Conservation (phyloP, 1,284 basidiomycete species). For the Pseudozyma sp. region DNA sequence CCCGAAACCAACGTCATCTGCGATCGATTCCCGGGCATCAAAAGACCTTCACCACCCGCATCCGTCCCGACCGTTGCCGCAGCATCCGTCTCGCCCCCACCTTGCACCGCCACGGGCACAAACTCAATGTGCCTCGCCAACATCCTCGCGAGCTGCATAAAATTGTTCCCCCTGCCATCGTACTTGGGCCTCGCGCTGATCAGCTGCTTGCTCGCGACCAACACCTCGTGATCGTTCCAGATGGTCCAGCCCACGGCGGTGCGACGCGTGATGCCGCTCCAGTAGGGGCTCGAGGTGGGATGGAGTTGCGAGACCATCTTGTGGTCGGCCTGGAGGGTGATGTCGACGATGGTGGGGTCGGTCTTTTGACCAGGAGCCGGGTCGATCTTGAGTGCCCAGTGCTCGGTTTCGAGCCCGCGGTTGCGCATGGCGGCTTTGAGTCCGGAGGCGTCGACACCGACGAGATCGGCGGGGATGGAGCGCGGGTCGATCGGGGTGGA, state of each 20-base stretch:
- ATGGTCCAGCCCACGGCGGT: conserved; percentile 44
- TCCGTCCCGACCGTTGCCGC: background rate
- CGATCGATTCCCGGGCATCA: conserved; percentile 13
- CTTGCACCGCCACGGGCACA: background rate
- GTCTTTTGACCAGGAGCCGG: conserved; percentile 7
- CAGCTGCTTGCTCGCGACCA: conserved; percentile 30
- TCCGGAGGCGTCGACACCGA: conserved; percentile 42
- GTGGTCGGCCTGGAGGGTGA: conserved; percentile 26
- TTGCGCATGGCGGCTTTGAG: conserved; percentile 47
- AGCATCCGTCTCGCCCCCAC: background rate
- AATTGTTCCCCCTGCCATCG: conserved; percentile 45
- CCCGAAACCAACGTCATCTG: conserved; percentile 32
- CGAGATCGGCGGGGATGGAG: conserved; percentile 34
- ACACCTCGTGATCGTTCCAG: conserved; percentile 44
- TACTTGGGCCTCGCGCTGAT: conserved; percentile 43
- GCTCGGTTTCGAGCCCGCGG: conserved; percentile 46
- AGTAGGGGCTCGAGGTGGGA: conserved; percentile 30
- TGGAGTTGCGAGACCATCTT: conserved; percentile 23
- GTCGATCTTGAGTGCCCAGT: conserved; percentile 51
- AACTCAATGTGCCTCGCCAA: conserved; percentile 39
- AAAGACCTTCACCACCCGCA: background rate
- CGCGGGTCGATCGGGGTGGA: conserved; percentile 32
- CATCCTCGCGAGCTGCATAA: conserved; percentile 35
- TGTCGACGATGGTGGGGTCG: conserved; percentile 39
- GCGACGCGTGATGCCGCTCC: conserved; percentile 27